phyloP scores from a whole-genome alignment of 169 alveolate genomes.

The Perkinsus chesapeaki region DNA sequence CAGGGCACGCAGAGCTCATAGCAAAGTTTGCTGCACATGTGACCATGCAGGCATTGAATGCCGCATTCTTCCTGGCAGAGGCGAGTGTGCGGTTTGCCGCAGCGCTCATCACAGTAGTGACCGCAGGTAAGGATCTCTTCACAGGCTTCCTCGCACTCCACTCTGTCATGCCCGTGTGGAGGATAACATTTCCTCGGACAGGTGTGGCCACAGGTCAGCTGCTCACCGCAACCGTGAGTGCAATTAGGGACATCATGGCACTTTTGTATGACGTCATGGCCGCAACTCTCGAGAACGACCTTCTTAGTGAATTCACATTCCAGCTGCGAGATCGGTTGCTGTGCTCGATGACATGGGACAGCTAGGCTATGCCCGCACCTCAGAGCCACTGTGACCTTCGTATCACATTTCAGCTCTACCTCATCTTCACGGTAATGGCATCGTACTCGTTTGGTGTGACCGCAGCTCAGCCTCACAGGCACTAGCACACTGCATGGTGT shows the following conservation, averaged over 20 bases:
- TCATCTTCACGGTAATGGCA: not conserved
- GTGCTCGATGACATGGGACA: not conserved
- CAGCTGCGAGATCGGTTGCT: not conserved
- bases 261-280: not conserved
- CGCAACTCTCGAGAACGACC: not conserved
- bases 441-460: not conserved
- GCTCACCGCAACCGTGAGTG: not conserved
- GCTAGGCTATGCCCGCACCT: not conserved
- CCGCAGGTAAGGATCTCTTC: not conserved
- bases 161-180: not conserved
- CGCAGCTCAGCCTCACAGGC: not conserved
- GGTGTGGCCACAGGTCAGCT: not conserved
- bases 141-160: not conserved
- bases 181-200: not conserved
- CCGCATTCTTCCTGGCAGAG: not conserved
- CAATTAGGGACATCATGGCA: not conserved
- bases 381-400: not conserved
- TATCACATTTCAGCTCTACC: not conserved
- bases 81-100: not conserved
- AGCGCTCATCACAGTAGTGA: not conserved
- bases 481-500: not conserved
- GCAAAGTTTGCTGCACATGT: not conserved
- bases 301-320: not conserved
- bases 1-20: slow-evolving; percentile 4
- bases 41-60: not conserved